Base-by-base conservation (phyloP, 148 eudicot genomes). In the Arbutus unedo region DNA sequence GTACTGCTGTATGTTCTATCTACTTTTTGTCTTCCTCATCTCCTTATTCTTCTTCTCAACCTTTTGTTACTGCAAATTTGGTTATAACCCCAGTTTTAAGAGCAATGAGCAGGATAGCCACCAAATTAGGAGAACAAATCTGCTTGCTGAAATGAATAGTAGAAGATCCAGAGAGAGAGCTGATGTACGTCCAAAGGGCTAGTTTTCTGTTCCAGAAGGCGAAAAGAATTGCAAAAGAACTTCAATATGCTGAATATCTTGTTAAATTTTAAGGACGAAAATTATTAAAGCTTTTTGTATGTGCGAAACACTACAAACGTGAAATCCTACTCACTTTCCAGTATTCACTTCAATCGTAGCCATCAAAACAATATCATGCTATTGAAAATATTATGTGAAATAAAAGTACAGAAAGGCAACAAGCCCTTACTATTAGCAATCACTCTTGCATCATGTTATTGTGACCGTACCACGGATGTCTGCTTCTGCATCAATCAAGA, bases 41-140 rank as follows among this genome's bases (percentile, higher is more conserved):
- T 66, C 31, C 7, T 19, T 44, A 14, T 44, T 55, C 66, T 78
- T 44, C 70, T 60, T 57, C 62, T 77, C 38, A 55, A 43, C 55
- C 66, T 60, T 23, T 31, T 25, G 72, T 67, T 15, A 67, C 72
- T 67, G 44, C 44, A 78, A 78, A 48, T 19, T 60, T 45, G 11
- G 10, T 23, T 50, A 49, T 19, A 56, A 2, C n/a, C 38, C 0
- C n/a, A 78, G 51, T 16, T 43, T 78, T 41, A 57, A 56, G 51
- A 38, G 80, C 67, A 78, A 55, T 78, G 47, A 56, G 41, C 64
- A 54, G 44, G 78, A 75, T 16, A 23, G 59, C 57, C 56, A 25
- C 57, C 41, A 23, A n/a, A 75, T 51, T 48, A 75, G 31, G 78
- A 50, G 57, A 75, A 75, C 41, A n/a, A 74, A 9, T 50, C 3